Conservation (phyloP, 1,284 basidiomycete species). For the Takashimella tepidaria region DNA sequence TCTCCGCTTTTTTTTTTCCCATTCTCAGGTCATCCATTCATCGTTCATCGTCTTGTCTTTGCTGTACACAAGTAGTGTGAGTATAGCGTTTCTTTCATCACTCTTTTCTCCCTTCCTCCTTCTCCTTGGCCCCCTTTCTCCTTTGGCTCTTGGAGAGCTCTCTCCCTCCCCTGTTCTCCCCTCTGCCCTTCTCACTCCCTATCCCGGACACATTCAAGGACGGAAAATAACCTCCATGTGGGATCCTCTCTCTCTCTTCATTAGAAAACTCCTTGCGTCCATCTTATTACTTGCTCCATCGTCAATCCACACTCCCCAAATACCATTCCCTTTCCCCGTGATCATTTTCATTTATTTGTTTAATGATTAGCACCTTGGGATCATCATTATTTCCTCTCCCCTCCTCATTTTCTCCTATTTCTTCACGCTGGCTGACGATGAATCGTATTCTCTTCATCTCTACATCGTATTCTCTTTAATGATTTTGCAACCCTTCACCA, state of each 20-base stretch:
- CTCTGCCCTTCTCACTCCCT: too few species aligned
- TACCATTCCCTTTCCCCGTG: not conserved
- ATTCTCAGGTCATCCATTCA: not conserved
- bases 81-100: too few species aligned
- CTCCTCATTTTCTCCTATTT: not conserved
- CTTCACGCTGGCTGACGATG: not conserved
- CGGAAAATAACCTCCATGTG: too few species aligned
- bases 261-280: too few species aligned
- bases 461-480: not conserved
- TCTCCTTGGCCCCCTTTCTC: not conserved
- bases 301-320: not conserved
- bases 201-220: too few species aligned
- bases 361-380: not conserved
- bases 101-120: not conserved
- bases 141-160: not conserved
- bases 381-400: not conserved
- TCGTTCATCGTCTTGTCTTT: not conserved
- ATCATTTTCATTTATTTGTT: not conserved
- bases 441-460: not conserved
- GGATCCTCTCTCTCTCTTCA: too few species aligned
- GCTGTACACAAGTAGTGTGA: not conserved
- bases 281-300: too few species aligned
- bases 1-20: not conserved
- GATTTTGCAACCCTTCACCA: too few species aligned
- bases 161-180: not conserved